These are phyloP conservation scores for Pestalotiopsis sp. DNA, from an alignment of 2,329 filamentous ascomycete genomes.

Conservation along the genomic window DNA sequence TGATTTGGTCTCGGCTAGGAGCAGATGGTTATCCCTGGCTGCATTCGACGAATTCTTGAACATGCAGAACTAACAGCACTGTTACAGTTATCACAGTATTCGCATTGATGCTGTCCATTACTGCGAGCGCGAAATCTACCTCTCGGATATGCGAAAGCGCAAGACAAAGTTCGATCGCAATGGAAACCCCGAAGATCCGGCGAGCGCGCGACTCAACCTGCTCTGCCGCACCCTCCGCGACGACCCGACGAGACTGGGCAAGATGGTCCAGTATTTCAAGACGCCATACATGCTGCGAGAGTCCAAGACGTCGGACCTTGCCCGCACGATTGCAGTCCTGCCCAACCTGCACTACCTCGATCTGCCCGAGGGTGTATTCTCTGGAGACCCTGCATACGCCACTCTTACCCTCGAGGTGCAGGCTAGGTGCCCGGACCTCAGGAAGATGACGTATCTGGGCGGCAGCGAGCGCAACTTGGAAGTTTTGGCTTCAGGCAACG, in stretches of 20 bases:
- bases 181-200: slow-evolving; percentile 78
- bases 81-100: slow-evolving; percentile 77
- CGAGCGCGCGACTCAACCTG: slow-evolving; percentile 74
- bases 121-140: slow-evolving; percentile 81
- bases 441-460: slow-evolving; percentile 83
- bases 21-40: background rate
- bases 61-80: background rate
- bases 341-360: slow-evolving; percentile 89
- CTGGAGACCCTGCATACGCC: slow-evolving; percentile 74
- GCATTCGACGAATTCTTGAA: background rate
- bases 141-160: slow-evolving; percentile 78
- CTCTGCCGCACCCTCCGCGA: slow-evolving; percentile 83
- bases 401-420: slow-evolving; percentile 84
- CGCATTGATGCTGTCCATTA: slow-evolving; percentile 95
- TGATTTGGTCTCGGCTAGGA: background rate
- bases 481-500: slow-evolving; percentile 62
- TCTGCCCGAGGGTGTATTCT: slow-evolving; percentile 84
- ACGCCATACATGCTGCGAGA: slow-evolving; percentile 94
- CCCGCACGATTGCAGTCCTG: slow-evolving; percentile 81
- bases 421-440: slow-evolving; percentile 77
- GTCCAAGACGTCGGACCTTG: slow-evolving; percentile 80
- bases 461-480: slow-evolving; percentile 81
- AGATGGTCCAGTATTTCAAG: slow-evolving; percentile 78
- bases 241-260: slow-evolving; percentile 68
- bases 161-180: slow-evolving; percentile 75